A percentile compares a stretch with the other conserved stretches of the same genome.
phyloP scores from a whole-genome alignment of 495 filamentous ascomycete species.

The Neurospora sp. region DNA sequence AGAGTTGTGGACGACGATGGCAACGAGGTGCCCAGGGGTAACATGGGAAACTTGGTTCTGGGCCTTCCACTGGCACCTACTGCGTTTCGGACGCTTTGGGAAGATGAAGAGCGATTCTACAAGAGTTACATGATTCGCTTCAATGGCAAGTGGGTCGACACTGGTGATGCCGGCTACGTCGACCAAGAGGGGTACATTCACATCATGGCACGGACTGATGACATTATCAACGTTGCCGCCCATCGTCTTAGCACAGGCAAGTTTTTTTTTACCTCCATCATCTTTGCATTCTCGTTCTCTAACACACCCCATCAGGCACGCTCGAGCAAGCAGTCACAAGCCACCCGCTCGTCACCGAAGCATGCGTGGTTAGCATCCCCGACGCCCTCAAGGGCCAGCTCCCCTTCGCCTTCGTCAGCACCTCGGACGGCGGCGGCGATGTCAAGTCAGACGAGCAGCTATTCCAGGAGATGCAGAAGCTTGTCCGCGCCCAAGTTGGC shows the following conservation, averaged over 20 bases:
- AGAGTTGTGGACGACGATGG: constrained; percentile 73
- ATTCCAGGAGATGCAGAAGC: constrained; percentile 45
- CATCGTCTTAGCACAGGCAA: constrained; percentile 83
- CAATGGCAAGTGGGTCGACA: constrained; percentile 71
- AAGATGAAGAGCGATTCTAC: constrained; percentile 77
- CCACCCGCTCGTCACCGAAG: constrained; percentile 69
- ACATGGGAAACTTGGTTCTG: constrained; percentile 90
- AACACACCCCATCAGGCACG: constrained; percentile 38
- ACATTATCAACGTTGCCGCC: constrained; percentile 92
- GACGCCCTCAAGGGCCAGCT: constrained; percentile 81
- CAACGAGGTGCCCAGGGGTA: constrained; percentile 50
- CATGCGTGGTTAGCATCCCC: constrained; percentile 75
- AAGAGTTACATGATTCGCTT: constrained; percentile 73
- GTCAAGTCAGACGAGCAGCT: constrained; percentile 38
- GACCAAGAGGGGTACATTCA: constrained; percentile 76
- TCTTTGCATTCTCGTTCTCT: background rate
- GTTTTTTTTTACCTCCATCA: constrained; percentile 10
- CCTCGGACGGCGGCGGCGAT: constrained; percentile 7
- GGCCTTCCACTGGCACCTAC: constrained; percentile 74
- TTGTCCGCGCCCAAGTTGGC: constrained; percentile 75
- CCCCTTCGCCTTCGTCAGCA: constrained; percentile 79
- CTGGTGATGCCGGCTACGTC: constrained; percentile 80
- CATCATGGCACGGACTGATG: constrained; percentile 79
- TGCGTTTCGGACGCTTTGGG: constrained; percentile 74
- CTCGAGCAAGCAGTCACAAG: constrained; percentile 86